phyloP scores from a whole-genome alignment of 371 early-diverging fungal genomes.

The Mortierella sp. region DNA sequence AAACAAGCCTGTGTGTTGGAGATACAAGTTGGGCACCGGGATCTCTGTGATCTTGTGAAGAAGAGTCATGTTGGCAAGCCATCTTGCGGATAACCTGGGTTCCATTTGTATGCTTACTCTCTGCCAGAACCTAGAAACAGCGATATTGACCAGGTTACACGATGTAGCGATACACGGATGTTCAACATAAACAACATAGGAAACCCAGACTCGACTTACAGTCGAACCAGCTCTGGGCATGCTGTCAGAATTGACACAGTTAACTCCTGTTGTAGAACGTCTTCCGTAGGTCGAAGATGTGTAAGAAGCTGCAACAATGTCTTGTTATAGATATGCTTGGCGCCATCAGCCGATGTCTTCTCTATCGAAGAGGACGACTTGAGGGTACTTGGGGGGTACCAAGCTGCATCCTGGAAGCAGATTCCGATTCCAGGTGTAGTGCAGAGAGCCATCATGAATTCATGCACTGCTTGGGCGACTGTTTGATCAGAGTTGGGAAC shows the following conservation, averaged over 20 bases:
- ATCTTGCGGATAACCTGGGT: slow-evolving; percentile 80
- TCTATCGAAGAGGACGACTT: slow-evolving; percentile 28
- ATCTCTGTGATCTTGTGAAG: slow-evolving; percentile 74
- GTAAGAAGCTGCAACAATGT: slow-evolving; percentile 69
- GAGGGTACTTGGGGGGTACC: slow-evolving; percentile 71
- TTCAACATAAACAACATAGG: neutral
- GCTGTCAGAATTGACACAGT: slow-evolving; percentile 70
- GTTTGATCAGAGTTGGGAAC: slow-evolving; percentile 56
- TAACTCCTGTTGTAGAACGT: slow-evolving; percentile 74
- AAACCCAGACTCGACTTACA: slow-evolving; percentile 55
- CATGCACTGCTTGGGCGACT: slow-evolving; percentile 72
- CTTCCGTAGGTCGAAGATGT: slow-evolving; percentile 73
- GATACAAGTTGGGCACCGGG: slow-evolving; percentile 74
- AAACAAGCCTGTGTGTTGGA: slow-evolving; percentile 59
- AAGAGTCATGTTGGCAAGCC: slow-evolving; percentile 81
- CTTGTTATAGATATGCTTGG: slow-evolving; percentile 62
- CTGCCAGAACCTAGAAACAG: slow-evolving; percentile 69
- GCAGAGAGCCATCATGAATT: slow-evolving; percentile 79
- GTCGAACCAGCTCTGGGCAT: slow-evolving; percentile 83
- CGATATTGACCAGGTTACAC: neutral
- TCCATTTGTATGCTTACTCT: slow-evolving; percentile 72
- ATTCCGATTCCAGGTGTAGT: slow-evolving; percentile 80
- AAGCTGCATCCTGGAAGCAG: slow-evolving; percentile 79
- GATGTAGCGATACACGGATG: neutral
- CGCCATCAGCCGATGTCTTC: slow-evolving; percentile 43